Percentiles rank a stretch among this genome's conserved stretches.
Conservation (phyloP, 1,284 basidiomycete genomes). For the Cryptococcus deneoformans region DNA sequence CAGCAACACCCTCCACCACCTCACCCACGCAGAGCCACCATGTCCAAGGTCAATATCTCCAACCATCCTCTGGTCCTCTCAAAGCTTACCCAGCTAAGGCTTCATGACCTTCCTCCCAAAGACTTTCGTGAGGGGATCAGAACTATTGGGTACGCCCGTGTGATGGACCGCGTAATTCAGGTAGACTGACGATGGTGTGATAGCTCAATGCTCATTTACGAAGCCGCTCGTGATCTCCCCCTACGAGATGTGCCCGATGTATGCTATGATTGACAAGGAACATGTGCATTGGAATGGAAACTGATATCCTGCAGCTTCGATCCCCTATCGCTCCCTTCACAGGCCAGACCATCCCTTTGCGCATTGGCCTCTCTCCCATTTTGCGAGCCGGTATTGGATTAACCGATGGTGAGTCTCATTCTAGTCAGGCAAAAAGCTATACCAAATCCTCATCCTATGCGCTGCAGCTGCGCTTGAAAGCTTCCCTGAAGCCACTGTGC, state of each 20-base stretch:
- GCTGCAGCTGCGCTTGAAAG: constrained; percentile 61
- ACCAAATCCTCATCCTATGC: not conserved
- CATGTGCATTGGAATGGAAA: not conserved
- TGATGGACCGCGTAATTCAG: not conserved
- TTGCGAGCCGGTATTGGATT: constrained; percentile 92
- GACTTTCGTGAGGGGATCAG: constrained; percentile 42
- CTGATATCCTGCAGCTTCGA: constrained; percentile 28
- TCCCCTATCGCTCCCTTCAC: constrained; percentile 50
- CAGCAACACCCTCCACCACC: too few species aligned
- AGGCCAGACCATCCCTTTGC: constrained; percentile 52
- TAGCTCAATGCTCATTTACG: constrained; percentile 41
- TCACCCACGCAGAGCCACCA: not conserved
- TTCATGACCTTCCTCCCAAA: constrained; percentile 42
- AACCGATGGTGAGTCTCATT: constrained; percentile 62
- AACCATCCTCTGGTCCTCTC: constrained; percentile 39
- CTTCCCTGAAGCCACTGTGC: constrained; percentile 82
- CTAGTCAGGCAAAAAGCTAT: not conserved
- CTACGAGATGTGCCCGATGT: constrained; percentile 37
- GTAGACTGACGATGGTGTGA: not conserved
- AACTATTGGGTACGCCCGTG: constrained; percentile 31
- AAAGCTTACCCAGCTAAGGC: constrained; percentile 41
- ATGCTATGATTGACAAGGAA: constrained; percentile 4
- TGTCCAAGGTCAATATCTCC: constrained; percentile 27
- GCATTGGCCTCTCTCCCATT: constrained; percentile 84
- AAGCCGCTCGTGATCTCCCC: constrained; percentile 32